Conservation (phyloP, 306 rosid genomes). For the Crataegus laevigata region DNA sequence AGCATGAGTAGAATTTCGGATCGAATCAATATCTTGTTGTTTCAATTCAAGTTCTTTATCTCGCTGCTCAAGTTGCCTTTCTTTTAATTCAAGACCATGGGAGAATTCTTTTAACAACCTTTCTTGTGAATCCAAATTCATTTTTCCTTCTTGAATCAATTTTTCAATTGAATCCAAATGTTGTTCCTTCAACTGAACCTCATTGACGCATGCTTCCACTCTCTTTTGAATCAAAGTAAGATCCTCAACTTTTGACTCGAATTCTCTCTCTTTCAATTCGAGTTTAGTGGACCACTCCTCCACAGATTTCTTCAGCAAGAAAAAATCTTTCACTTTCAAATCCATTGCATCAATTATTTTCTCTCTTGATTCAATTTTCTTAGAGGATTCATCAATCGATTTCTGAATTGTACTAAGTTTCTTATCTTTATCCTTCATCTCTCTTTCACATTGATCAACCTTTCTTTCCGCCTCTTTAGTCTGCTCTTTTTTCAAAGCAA, state of each 20-base stretch:
- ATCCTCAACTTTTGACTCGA: neutral
- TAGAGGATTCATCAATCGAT: neutral
- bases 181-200: slow-evolving; percentile 13
- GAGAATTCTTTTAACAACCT: neutral
- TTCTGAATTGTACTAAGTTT: neutral
- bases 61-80: slow-evolving; percentile 11
- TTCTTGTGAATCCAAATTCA: slow-evolving; percentile 5
- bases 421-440: neutral
- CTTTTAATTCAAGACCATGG: slow-evolving; percentile 19
- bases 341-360: neutral
- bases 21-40: slow-evolving; percentile 2
- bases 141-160: slow-evolving; percentile 14
- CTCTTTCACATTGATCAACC: neutral
- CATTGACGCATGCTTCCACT: slow-evolving; percentile 2
- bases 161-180: neutral
- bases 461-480: neutral
- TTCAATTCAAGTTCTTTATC: slow-evolving; percentile 16
- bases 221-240: neutral
- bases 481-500: neutral
- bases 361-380: neutral
- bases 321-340: neutral
- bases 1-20: neutral
- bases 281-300: slow-evolving; percentile 1
- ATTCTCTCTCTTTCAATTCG: neutral
- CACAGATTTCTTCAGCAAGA: neutral